Conservation (phyloP, 2,329 filamentous ascomycete species). For the Cercospora beticola region DNA sequence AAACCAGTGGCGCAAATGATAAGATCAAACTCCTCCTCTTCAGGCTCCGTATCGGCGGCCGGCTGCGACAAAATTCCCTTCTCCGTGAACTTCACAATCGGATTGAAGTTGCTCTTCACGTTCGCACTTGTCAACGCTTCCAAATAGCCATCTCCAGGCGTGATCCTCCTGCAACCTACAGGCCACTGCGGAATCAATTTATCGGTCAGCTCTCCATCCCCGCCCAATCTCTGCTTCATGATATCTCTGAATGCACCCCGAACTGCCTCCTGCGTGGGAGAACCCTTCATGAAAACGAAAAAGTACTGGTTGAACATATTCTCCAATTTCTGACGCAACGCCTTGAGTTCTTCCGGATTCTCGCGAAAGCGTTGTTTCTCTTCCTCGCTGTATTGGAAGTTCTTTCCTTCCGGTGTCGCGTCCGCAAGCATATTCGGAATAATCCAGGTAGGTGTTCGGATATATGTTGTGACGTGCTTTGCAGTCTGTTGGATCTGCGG, state of each 20-base stretch:
- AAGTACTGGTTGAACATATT: conserved; percentile 16
- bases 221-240: conserved; percentile 15
- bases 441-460: conserved; percentile 14
- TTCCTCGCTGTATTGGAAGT: conserved; percentile 13
- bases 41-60: conserved; percentile 3
- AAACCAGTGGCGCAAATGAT: conserved; percentile 50
- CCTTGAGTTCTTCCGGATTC: conserved; percentile 14
- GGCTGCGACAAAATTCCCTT: conserved; percentile 15
- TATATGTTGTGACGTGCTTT: conserved; percentile 32
- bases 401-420: conserved; percentile 12
- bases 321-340: conserved; percentile 16
- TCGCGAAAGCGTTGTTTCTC: conserved; percentile 16
- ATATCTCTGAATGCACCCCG: conserved; percentile 7
- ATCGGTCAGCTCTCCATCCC: conserved; percentile 7
- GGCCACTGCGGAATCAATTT: conserved; percentile 19
- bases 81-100: conserved; percentile 14
- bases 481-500: not conserved
- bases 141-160: conserved; percentile 19
- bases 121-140: conserved; percentile 19
- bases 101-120: conserved; percentile 15
- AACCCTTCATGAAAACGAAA: conserved; percentile 12
- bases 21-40: conserved; percentile 39
- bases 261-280: not conserved
- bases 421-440: conserved; percentile 15
- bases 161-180: conserved; percentile 20